Base-by-base conservation (phyloP, 2,329 filamentous ascomycete species). In the Trichophyton benhamiae region DNA sequence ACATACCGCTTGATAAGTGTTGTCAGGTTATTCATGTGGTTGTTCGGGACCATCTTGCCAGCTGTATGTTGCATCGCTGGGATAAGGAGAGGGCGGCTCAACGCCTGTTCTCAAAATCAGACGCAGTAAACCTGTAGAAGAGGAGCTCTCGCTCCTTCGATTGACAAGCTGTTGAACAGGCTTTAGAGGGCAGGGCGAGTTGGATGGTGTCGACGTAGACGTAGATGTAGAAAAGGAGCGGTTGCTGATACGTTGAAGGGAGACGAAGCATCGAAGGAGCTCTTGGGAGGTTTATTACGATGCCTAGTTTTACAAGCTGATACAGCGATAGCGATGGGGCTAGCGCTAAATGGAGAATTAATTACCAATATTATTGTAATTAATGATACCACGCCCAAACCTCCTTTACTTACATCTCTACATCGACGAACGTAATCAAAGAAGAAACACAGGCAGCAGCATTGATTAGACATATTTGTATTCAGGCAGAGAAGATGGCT, bases 1-100 rank as follows among this genome's bases (percentile, higher is more conserved):
- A 77, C 83, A 69, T 83, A 97, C 94, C 94, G 86, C 83, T 99
- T 99, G 79, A 99, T 96, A 71, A 99, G 84, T 60, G 94, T 99
- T 41, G 91, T 95, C 65, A 99, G 79, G 74, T 96, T 97, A 77
- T 97, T 87, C 90, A 97, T 96, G 70, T 91, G 89, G 77, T 88
- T 46, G 65, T 72, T 72, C 60, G 85, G 78, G 67, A 87, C 83
- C 87, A 91, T 91, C 17, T 46, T 59, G 58, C 52, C 52, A 27
- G 52, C 13, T 36, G 27, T 36, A 55, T 20, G 27, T 55, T 30
- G 52, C 4, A 22, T 55, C 30, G 33, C 8, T 4, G 48, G 48
- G n/a, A 17, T 27, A 53, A 27, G 25, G 25, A 30, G 48, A 36
- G 30, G 27, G 27, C 52, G 52, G 52, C 13, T 11, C 27, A 36